Percentiles rank a stretch among this genome's conserved stretches.
These are phyloP conservation scores for Naganishia liquefaciens DNA, from an alignment of 1,284 basidiomycete genomes.

Conservation along the genomic window DNA sequence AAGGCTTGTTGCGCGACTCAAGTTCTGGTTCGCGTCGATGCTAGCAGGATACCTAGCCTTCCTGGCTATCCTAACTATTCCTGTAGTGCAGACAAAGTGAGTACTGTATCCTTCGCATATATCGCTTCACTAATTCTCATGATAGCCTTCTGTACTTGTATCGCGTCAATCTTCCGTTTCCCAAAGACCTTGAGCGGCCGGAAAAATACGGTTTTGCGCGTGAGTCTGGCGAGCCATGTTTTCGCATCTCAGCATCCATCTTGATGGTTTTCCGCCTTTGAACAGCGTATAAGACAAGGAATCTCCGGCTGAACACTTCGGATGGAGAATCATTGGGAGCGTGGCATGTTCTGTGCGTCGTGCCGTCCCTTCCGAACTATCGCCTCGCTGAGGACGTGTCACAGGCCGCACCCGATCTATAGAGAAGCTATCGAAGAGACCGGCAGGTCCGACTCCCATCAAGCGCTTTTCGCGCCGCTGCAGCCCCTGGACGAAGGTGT, in stretches of 20 bases:
- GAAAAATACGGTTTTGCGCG: slow-evolving; percentile 79
- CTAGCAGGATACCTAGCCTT: slow-evolving; percentile 38
- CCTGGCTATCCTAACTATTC: slow-evolving; percentile 62
- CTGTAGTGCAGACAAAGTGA: slow-evolving; percentile 72
- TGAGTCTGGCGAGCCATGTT: slow-evolving; percentile 55
- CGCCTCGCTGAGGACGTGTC: slow-evolving; percentile 11
- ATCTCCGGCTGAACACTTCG: slow-evolving; percentile 67
- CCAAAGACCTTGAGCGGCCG: slow-evolving; percentile 65
- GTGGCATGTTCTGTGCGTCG: slow-evolving; percentile 75
- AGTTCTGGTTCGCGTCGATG: slow-evolving; percentile 15
- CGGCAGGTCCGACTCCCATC: background rate
- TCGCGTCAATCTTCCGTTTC: slow-evolving; percentile 65
- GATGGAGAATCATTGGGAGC: slow-evolving; percentile 80
- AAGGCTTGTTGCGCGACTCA: background rate
- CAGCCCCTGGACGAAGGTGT: slow-evolving; percentile 37
- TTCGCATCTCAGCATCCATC: background rate
- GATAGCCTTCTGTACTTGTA: slow-evolving; percentile 67
- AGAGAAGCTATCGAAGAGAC: slow-evolving; percentile 8
- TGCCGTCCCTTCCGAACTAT: slow-evolving; percentile 45
- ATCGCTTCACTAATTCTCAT: slow-evolving; percentile 29
- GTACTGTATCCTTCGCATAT: slow-evolving; percentile 46
- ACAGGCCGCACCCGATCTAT: slow-evolving; percentile 39
- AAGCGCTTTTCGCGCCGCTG: slow-evolving; percentile 36
- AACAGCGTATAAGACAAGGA: slow-evolving; percentile 74
- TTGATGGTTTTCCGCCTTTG: background rate